Evolutionary conservation across 1,139 yeast genomes (phyloP), one percentile per base, ranked within the genome.

Genomic region (Ashbya aceris): DNA sequence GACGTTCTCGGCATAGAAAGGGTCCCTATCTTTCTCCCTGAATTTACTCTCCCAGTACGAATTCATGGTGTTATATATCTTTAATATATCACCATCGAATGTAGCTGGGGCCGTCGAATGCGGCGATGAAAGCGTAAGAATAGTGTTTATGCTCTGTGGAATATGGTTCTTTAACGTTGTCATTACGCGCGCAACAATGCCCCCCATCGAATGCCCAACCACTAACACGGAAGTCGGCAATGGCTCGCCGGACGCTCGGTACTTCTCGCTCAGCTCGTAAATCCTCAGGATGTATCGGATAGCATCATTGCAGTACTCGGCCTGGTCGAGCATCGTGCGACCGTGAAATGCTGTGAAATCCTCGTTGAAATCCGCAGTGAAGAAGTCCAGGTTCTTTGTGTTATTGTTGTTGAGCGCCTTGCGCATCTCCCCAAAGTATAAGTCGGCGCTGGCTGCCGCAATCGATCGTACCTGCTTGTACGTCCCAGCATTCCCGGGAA

Each of bases 261-360:
- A 50, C 8, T 39, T 40, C 44, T 52, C 55, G 9, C 60, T 51
- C 6, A 51, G 51, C 23, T 66, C 57, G 55, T 91, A 91, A 8
- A 91, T 65, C 4, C 76, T 73, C 13, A 91, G 65, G 17, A 91
- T 87, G 58, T 79, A 87, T 33, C 66, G 63, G 5, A 91, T 70
- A 0, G 96, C 97, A 51, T 89, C 96, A 56, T 93, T 91, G 46
- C 85, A 64, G 60, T 83, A 91, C 59, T 85, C 96, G 0, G 97
- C 95, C 64, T 91, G 98, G 58, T 91, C 97, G 36, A 87, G 66
- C 71, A 91, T 70, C 1, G 97, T 86, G 51, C 89, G 71, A 0
- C 99, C 99, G 61, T 89, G 96, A 61, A 91, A 85, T 0, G 98
- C 98, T 1, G 97, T 87, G 52, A 87, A 81, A 59, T 91, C 98